A percentile compares a stretch with the other conserved stretches of the same genome.
phyloP scores from a whole-genome alignment of 306 rosid species.

The Erythrophleum fordii region DNA sequence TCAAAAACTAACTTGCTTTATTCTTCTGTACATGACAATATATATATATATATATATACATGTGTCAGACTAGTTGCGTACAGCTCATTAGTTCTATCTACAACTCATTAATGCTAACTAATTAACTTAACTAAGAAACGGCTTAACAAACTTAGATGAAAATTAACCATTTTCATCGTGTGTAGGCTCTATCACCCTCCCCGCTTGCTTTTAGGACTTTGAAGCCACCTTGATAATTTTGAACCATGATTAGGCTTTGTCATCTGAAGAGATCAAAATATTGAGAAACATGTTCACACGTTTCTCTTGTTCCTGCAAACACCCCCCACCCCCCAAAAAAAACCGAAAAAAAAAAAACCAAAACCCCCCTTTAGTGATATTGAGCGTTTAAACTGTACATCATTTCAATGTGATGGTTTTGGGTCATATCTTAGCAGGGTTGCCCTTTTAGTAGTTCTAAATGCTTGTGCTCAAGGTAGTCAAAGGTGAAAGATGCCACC shows the following conservation, averaged over 20 bases:
- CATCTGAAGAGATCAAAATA: not conserved
- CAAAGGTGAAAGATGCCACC: not conserved
- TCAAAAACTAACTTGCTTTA: too few relatives aligned
- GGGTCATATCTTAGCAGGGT: not conserved
- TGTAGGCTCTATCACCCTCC: too few relatives aligned
- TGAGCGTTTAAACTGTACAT: conserved; percentile 7
- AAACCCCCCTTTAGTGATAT: not conserved
- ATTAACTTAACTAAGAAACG: too few relatives aligned
- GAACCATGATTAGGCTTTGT: not conserved
- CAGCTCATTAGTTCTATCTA: too few relatives aligned
- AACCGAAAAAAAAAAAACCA: too few relatives aligned
- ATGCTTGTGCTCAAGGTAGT: not conserved
- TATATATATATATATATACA: too few relatives aligned
- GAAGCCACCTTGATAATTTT: not conserved
- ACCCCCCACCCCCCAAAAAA: not conserved
- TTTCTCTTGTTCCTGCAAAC: not conserved
- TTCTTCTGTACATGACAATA: too few relatives aligned
- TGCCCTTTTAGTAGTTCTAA: not conserved
- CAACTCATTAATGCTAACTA: too few relatives aligned
- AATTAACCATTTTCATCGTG: too few relatives aligned
- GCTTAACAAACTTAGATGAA: too few relatives aligned
- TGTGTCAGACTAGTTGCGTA: too few relatives aligned
- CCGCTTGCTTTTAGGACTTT: not conserved
- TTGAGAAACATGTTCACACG: not conserved
- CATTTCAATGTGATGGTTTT: not conserved